A percentile compares a stretch with the other conserved stretches of the same genome.
Evolutionary conservation across 805 yeast genomes (phyloP).

Genomic region (Starmerella stigmatis): DNA sequence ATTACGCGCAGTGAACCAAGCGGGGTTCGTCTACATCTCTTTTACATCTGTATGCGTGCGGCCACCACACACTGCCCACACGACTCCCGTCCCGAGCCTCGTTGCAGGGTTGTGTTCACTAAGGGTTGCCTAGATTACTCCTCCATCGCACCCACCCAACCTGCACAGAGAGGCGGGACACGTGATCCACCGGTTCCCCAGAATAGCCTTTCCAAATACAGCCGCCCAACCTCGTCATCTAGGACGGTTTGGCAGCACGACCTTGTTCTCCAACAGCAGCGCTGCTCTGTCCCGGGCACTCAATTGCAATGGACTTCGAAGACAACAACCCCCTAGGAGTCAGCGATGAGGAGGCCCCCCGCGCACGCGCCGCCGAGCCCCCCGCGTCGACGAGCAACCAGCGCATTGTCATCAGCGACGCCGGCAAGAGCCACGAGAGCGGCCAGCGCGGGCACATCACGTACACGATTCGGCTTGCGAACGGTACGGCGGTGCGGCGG

Average conservation of each 20-base stretch:
- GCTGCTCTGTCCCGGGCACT: neutral
- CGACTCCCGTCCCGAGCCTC: too few relatives aligned
- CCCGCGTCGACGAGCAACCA: conserved; percentile 5
- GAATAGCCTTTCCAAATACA: neutral
- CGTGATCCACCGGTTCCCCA: conserved; percentile 5
- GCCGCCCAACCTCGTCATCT: neutral
- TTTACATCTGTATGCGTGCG: too few relatives aligned
- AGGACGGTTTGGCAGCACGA: too few relatives aligned
- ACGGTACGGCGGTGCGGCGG: conserved; percentile 60
- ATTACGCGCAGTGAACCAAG: too few relatives aligned
- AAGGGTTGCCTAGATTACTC: conserved; percentile 3
- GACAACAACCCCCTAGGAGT: conserved; percentile 39
- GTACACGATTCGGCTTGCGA: conserved; percentile 55
- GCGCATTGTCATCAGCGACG: conserved; percentile 48
- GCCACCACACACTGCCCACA: too few relatives aligned
- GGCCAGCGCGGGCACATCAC: conserved; percentile 66
- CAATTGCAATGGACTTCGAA: conserved; percentile 31
- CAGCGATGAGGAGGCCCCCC: conserved; percentile 21
- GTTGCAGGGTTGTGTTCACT: too few relatives aligned
- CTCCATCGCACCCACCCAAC: too few relatives aligned
- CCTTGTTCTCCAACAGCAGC: too few relatives aligned
- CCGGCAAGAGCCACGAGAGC: conserved; percentile 78
- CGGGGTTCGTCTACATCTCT: too few relatives aligned
- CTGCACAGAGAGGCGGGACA: too few relatives aligned
- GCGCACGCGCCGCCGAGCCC: conserved; percentile 5